Evolutionary conservation across 768 basidiomycete genomes (phyloP), one percentile per base, ranked within the genome.

Genomic region (Rhodotorula kratochvilovae): DNA sequence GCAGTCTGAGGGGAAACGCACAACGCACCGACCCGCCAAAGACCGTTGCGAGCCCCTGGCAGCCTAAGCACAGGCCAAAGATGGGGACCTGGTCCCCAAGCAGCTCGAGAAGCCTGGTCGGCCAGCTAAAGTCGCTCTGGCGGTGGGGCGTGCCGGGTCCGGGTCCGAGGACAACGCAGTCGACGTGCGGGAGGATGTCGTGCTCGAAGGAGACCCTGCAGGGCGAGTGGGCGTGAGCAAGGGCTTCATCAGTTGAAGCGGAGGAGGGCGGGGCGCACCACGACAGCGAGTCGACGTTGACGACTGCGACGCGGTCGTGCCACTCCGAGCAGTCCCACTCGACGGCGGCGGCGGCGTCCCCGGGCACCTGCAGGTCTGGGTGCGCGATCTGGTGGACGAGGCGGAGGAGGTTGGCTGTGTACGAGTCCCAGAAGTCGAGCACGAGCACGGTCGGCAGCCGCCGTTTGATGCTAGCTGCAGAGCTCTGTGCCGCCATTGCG

Each of bases 1-100:
- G 0, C 11, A 21, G 23, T n/a, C 23, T 16, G 42, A 42, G 8
- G 42, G 10, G 42, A 16, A 42, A 10, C 10, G 42, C 42, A 46
- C 42, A 19, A 21, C 68, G 46, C n/a, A 71, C 75, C 53, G 29
- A 48, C 2, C 63, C 75, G 1, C 75, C 72, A 23, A 73, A 73
- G 0, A 62, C 53, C 17, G 72, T 69, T 19, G 75, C 71, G n/a
- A 76, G 66, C 15, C 75, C 75, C 46, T 76, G 75, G 36, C 61
- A 64, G 0, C 75, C 75, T 17, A 76, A 35, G 64, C 75, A 76
- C 13, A 76, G 25, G 5, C 75, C 75, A 19, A 73, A 66, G 67
- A 76, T 69, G 7, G 75, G 75, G 10, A 76, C 21, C 7, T 51
- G 29, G 56, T 55, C 45, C 0, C 68, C 71, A 7, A 60, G 53